Evolutionary conservation across 139 green algal genomes (phyloP).

Genomic region (Volvox reticuliferus): DNA sequence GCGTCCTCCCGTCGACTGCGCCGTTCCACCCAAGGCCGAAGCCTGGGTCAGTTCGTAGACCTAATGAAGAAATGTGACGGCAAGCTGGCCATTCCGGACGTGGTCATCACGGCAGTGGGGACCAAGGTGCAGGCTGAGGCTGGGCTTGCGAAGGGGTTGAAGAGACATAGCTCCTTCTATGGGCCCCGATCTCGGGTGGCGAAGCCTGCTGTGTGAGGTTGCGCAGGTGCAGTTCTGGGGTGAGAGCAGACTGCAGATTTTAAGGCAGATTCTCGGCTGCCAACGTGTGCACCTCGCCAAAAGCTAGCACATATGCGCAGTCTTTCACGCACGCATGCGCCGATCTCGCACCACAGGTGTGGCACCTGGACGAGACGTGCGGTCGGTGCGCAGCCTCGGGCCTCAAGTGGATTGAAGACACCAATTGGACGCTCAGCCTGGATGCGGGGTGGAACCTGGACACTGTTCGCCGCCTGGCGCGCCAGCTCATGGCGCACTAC

Average conservation of each 20-base stretch:
- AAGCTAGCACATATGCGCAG: too few relatives aligned
- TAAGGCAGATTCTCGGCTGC: too few relatives aligned
- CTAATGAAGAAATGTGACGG: slow-evolving; percentile 79
- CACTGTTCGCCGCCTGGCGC: slow-evolving; percentile 48
- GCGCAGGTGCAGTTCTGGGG: too few relatives aligned
- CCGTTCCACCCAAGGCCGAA: slow-evolving; percentile 68
- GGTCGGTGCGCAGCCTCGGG: slow-evolving; percentile 66
- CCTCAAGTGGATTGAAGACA: slow-evolving; percentile 84
- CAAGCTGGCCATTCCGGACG: slow-evolving; percentile 84
- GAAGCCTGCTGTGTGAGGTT: too few relatives aligned
- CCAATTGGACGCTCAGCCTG: slow-evolving; percentile 76
- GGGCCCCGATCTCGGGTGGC: too few relatives aligned
- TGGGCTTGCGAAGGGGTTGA: background rate
- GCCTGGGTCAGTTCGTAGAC: slow-evolving; percentile 81
- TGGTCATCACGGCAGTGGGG: slow-evolving; percentile 89
- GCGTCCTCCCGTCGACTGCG: background rate
- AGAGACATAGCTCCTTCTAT: background rate
- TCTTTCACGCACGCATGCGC: background rate
- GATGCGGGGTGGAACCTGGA: slow-evolving; percentile 85
- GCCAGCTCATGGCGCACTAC: slow-evolving; percentile 55
- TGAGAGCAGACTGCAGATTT: too few relatives aligned
- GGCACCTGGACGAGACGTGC: slow-evolving; percentile 71
- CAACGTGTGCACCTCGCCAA: too few relatives aligned
- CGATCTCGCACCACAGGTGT: slow-evolving; percentile 66
- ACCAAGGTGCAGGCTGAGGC: slow-evolving; percentile 75